phyloP scores from a whole-genome alignment of 2,329 filamentous ascomycete species.

The Teratosphaeria destructans region DNA sequence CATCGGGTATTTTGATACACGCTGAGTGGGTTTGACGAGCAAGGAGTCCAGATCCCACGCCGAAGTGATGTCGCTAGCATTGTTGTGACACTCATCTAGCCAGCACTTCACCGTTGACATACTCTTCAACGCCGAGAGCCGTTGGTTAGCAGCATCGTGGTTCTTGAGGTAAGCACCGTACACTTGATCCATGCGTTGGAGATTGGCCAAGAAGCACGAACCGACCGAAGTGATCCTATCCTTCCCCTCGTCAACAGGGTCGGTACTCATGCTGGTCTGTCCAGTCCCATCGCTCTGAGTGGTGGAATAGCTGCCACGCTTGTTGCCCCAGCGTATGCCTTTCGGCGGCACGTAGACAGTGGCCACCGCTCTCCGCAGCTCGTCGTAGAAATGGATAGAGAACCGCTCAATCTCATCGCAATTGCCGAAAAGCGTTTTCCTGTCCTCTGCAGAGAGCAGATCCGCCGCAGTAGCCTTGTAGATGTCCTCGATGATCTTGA shows the following conservation, averaged over 20 bases:
- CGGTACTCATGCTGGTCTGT: slow-evolving; percentile 16
- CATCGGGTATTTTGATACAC: slow-evolving; percentile 86
- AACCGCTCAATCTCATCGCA: slow-evolving; percentile 84
- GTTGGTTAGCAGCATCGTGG: slow-evolving; percentile 53
- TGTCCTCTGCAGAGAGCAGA: slow-evolving; percentile 69
- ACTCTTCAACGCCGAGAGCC: slow-evolving; percentile 44
- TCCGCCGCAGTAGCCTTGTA: slow-evolving; percentile 74
- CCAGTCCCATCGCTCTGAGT: slow-evolving; percentile 29
- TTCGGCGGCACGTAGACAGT: slow-evolving; percentile 63
- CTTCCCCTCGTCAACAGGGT: slow-evolving; percentile 40
- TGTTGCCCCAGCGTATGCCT: slow-evolving; percentile 43
- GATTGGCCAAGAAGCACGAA: slow-evolving; percentile 45
- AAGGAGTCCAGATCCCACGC: slow-evolving; percentile 94
- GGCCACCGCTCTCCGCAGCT: slow-evolving; percentile 70
- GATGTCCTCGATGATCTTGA: slow-evolving; percentile 96
- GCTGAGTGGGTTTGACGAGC: slow-evolving; percentile 94
- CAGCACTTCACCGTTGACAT: slow-evolving; percentile 61
- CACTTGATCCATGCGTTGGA: slow-evolving; percentile 51
- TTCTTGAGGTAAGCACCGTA: slow-evolving; percentile 57
- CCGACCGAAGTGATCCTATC: slow-evolving; percentile 51
- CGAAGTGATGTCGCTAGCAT: slow-evolving; percentile 80
- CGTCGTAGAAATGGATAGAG: slow-evolving; percentile 65
- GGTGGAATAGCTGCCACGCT: slow-evolving; percentile 39
- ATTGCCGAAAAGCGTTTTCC: slow-evolving; percentile 86
- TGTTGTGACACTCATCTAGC: slow-evolving; percentile 86